Evolutionary conservation across 1,139 yeast genomes (phyloP), one percentile per base, ranked within the genome.

Genomic region (Suhomyces taliae): DNA sequence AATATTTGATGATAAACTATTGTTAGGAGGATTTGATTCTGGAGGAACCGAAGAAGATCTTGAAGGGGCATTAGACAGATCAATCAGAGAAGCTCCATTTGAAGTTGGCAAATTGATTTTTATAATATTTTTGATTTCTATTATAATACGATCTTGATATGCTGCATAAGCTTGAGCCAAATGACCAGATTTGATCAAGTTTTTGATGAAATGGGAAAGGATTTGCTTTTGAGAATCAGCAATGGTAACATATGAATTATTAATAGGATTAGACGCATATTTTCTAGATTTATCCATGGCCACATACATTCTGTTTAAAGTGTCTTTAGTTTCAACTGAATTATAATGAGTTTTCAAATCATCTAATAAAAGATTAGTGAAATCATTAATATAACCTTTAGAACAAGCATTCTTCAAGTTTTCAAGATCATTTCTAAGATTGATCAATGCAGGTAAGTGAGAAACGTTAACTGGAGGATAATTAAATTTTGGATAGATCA

Each of bases 121-220:
- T 41, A 90, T 88, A 27, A 90, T 81, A 34, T 79, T 76, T 61
- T 90, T 90, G 41, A 90, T 76, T 57, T 90, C 96, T 5, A 76
- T 70, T 11, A 85, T 72, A 15, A 87, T 81, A 34, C 75, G 74
- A 27, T 85, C 95, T 58, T 86, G 89, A 62, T 87, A 90, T 8
- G 72, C 60, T 34, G 76, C 72, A 56, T 85, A 85, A 0, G 95
- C 90, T 24, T 79, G 73, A 2, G 81, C 74, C 39, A 90, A 66
- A 56, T 81, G 82, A 33, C 84, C 86, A 36, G 91, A 81, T 52
- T 83, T 78, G 9, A 80, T 70, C 37, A 90, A 70, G 39, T 87
- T 86, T 19, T 66, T 62, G 27, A 89, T 71, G 44, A 73, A 76
- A 1, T 66, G 72, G 8, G 67, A 67, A 7, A 89, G 64, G 26